Evolutionary conservation across 1,284 basidiomycete species (phyloP), one percentile per base, ranked within the genome.

Genomic region (Naganishia cerealis): DNA sequence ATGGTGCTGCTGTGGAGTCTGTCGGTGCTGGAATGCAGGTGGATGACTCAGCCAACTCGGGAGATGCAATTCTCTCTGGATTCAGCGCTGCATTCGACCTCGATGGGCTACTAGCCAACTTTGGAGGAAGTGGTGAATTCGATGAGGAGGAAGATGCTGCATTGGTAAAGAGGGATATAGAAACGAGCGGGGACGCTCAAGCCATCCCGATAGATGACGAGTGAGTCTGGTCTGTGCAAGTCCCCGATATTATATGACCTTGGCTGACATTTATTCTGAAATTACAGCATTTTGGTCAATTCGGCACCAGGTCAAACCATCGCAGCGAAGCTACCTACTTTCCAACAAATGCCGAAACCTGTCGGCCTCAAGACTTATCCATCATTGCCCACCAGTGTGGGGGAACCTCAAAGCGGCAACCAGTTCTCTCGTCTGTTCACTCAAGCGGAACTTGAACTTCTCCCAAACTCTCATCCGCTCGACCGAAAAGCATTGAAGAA

Each of bases 81-180:
- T 75, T 81, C 5, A 76, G 75, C 39, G 76, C 78, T 68, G 80
- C 79, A 15, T 80, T 81, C 71, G 78, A 76, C 40, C 67, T 81
- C 24, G 80, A 81, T 58, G 80, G 80, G 0, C 67, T 81, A 70
- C 77, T 81, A 57, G 77, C 79, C 67, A 70, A 72, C 48, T 16
- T 74, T 7, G 76, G 75, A 38, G 78, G 77, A 67, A 76, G 75
- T 55, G 80, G 77, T 13, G 79, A 75, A 15, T 79, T 76, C 75
- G 75, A 77, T 33, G 77, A 76, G 5, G 75, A 76, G 15, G 74
- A 72, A 26, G 72, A 68, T 13, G 74, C 52, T 65, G n/a, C 71
- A 67, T 38, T 66, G 26, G 24, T 73, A 73, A 16, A 70, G 62
- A 24, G 74, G 75, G 56, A 66, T 61, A 26, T 72, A 72, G 57